phyloP scores from a whole-genome alignment of 2,329 filamentous ascomycete species.

The Aspergillus hortae region DNA sequence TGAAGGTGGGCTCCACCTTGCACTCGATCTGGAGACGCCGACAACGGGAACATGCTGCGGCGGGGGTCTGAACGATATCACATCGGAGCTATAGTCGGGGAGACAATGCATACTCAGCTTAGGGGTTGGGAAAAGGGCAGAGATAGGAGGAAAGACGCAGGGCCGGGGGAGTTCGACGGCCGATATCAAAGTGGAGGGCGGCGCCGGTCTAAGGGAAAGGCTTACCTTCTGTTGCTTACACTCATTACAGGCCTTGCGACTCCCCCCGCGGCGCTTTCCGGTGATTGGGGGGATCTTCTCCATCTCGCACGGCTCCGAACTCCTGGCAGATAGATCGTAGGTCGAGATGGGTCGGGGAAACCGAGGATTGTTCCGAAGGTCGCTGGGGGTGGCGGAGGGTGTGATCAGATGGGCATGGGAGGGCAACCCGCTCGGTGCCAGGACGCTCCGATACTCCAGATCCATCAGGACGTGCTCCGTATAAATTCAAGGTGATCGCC shows the following conservation, averaged over 20 bases:
- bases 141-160: constrained; percentile 1
- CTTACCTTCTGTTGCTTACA: constrained; percentile 65
- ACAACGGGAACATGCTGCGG: constrained; percentile 59
- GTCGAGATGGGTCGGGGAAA: constrained; percentile 28
- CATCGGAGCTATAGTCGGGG: constrained; percentile 53
- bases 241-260: constrained; percentile 60
- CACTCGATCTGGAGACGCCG: constrained; percentile 59
- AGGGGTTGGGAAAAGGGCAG: constrained; percentile 3
- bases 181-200: constrained; percentile 1
- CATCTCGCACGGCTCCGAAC: constrained; percentile 35
- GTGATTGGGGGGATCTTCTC: constrained; percentile 46
- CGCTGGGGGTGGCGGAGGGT: constrained; percentile 24
- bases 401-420: constrained; percentile 24
- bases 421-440: constrained; percentile 33
- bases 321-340: constrained; percentile 28
- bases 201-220: constrained; percentile 2
- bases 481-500: constrained; percentile 12
- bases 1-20: constrained; percentile 64
- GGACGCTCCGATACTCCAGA: constrained; percentile 31
- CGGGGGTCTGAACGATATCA: constrained; percentile 63
- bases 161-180: not conserved
- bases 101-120: constrained; percentile 15
- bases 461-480: constrained; percentile 29
- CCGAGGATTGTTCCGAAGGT: constrained; percentile 34
- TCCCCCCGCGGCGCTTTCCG: constrained; percentile 41